phyloP scores from a whole-genome alignment of 768 basidiomycete species.

The Lactarius quietus region DNA sequence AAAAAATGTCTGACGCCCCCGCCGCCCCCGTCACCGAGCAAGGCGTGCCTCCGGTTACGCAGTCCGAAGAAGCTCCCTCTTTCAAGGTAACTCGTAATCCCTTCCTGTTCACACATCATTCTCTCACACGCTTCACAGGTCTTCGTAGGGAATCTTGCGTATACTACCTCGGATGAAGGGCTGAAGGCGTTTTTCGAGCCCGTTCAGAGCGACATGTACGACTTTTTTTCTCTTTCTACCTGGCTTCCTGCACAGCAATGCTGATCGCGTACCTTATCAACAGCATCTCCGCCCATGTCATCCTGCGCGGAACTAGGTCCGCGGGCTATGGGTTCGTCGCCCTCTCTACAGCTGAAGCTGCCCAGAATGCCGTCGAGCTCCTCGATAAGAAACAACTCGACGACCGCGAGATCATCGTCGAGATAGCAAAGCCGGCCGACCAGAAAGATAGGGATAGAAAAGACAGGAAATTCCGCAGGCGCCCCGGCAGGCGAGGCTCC shows the following conservation, averaged over 20 bases:
- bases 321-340: slow-evolving; percentile 95
- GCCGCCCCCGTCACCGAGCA: slow-evolving; percentile 79
- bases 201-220: slow-evolving; percentile 84
- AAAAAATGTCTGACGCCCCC: slow-evolving; percentile 87
- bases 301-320: slow-evolving; percentile 78
- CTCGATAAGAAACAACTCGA: slow-evolving; percentile 90
- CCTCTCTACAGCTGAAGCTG: slow-evolving; percentile 74
- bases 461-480: slow-evolving; percentile 65
- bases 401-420: slow-evolving; percentile 83
- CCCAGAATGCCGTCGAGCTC: slow-evolving; percentile 77
- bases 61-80: slow-evolving; percentile 73
- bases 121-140: slow-evolving; percentile 47
- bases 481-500: slow-evolving; percentile 79
- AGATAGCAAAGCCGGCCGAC: slow-evolving; percentile 88
- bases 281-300: slow-evolving; percentile 82
- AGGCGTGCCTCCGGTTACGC: slow-evolving; percentile 78
- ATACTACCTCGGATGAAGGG: slow-evolving; percentile 90
- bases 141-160: slow-evolving; percentile 95
- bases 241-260: slow-evolving; percentile 23
- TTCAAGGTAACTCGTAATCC: slow-evolving; percentile 61
- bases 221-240: slow-evolving; percentile 27
- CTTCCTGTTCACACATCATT: slow-evolving; percentile 23
- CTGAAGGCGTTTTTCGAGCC: slow-evolving; percentile 92
- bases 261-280: slow-evolving; percentile 20
- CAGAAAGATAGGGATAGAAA: slow-evolving; percentile 82